Evolutionary conservation across 352 stramenopile genomes (phyloP).

Genomic region (Globisporangium heterothallicum): DNA sequence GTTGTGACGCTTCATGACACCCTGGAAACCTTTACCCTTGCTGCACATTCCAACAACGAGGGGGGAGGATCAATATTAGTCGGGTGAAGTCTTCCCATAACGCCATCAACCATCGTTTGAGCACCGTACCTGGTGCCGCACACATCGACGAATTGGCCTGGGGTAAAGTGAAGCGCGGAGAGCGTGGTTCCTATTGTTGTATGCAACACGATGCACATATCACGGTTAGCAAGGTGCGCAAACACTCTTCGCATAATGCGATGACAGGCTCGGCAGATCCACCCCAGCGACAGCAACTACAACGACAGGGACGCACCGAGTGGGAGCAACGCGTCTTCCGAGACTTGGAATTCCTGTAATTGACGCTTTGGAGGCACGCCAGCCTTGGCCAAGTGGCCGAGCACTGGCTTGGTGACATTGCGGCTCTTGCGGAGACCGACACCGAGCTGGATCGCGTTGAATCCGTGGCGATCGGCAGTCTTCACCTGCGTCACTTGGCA

Average conservation of each 20-base stretch:
- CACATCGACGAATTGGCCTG: conserved; percentile 98
- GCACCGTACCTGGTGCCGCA: conserved; percentile 75
- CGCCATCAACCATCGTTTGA: background rate
- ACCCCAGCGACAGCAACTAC: background rate
- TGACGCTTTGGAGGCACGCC: conserved; percentile 91
- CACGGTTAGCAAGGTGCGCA: too few relatives aligned
- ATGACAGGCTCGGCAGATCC: background rate
- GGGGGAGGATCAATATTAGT: background rate
- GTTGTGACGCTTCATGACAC: conserved; percentile 98
- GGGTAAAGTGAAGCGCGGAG: conserved; percentile 95
- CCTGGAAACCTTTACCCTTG: conserved; percentile 89
- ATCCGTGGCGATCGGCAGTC: conserved; percentile 91
- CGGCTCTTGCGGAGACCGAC: conserved; percentile 94
- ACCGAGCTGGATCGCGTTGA: conserved; percentile 94
- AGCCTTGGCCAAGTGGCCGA: conserved; percentile 90
- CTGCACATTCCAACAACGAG: conserved; percentile 11
- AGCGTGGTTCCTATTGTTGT: conserved; percentile 86
- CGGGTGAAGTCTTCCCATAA: background rate
- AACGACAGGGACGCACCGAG: too few relatives aligned
- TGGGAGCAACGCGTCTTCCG: conserved; percentile 82
- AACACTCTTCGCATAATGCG: too few relatives aligned
- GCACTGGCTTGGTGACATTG: conserved; percentile 92
- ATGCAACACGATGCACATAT: too few relatives aligned
- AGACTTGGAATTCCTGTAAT: conserved; percentile 94
- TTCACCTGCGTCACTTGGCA: conserved; percentile 96